A percentile compares a stretch with the other conserved stretches of the same genome.
These are phyloP conservation scores for Tetragonia tetragonoides DNA, from an alignment of 148 eudicot species.

Conservation along the genomic window DNA sequence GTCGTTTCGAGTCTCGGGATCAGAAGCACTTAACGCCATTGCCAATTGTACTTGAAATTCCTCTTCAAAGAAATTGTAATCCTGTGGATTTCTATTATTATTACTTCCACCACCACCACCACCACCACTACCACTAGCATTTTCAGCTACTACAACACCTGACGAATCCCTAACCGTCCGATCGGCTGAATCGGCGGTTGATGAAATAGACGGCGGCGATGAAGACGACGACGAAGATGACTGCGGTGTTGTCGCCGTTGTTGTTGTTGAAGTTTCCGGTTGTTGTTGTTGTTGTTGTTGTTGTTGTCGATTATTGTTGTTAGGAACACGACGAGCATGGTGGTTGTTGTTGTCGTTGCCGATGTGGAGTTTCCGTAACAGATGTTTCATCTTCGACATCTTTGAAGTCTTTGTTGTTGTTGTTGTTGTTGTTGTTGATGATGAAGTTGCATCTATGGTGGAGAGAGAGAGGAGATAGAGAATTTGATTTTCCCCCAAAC, in stretches of 20 bases:
- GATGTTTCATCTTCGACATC: constrained; percentile 92
- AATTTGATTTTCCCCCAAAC: background rate
- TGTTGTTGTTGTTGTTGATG: constrained; percentile 15
- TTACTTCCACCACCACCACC: background rate
- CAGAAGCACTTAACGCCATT: constrained; percentile 83
- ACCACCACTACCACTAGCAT: constrained; percentile 8
- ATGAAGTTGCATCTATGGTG: constrained; percentile 17
- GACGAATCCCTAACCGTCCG: constrained; percentile 25
- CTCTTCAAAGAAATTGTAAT: constrained; percentile 72
- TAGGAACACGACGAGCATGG: constrained; percentile 16
- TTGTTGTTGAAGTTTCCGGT: background rate
- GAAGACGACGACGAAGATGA: constrained; percentile 33
- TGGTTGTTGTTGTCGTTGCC: constrained; percentile 47
- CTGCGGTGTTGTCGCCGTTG: constrained; percentile 27
- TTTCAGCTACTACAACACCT: background rate
- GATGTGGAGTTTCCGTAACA: constrained; percentile 84
- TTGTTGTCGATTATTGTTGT: constrained; percentile 1
- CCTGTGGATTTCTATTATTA: constrained; percentile 21
- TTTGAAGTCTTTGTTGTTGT: constrained; percentile 7
- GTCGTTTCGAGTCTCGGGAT: constrained; percentile 52
- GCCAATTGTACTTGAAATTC: constrained; percentile 95
- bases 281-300: constrained; percentile 33
- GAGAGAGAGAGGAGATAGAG: background rate
- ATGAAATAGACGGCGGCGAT: constrained; percentile 16
- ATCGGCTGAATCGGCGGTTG: constrained; percentile 25